Evolutionary conservation across 2,329 filamentous ascomycete species (phyloP).

Genomic region (Colletotrichum nymphaeae): DNA sequence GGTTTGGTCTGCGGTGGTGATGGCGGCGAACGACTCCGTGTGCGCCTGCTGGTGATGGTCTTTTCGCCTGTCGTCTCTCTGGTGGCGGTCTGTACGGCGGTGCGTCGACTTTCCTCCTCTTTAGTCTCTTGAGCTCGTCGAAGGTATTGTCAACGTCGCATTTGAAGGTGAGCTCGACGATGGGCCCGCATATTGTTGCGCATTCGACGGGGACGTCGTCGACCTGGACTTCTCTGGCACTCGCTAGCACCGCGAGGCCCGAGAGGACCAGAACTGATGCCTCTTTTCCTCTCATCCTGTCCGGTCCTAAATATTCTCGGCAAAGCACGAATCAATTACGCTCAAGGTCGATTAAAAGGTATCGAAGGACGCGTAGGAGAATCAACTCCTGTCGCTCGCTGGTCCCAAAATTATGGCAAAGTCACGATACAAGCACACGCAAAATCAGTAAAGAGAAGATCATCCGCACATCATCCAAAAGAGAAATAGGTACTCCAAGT

Average conservation of each 20-base stretch:
- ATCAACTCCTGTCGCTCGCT: not conserved
- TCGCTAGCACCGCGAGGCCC: constrained; percentile 43
- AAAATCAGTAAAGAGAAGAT: not conserved
- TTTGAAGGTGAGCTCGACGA: constrained; percentile 53
- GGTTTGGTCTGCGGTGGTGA: constrained; percentile 14
- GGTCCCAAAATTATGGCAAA: not conserved
- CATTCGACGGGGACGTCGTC: constrained; percentile 52
- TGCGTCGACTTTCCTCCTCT: constrained; percentile 39
- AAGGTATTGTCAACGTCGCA: constrained; percentile 44
- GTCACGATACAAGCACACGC: not conserved
- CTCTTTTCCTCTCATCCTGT: constrained; percentile 42
- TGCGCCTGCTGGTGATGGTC: too few relatives aligned
- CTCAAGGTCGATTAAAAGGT: not conserved
- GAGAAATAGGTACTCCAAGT: not conserved
- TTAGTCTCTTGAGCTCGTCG: constrained; percentile 40
- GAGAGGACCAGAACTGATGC: constrained; percentile 42
- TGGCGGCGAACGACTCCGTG: not conserved
- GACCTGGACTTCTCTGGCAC: constrained; percentile 46
- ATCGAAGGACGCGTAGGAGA: not conserved
- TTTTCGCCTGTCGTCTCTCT: not conserved
- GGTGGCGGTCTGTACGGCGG: not conserved
- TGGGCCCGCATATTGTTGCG: constrained; percentile 54
- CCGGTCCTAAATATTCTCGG: not conserved
- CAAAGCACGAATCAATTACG: too few relatives aligned
- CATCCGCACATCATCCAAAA: constrained; percentile 28